phyloP scores from a whole-genome alignment of 2,329 filamentous ascomycete species.

The Cercospora sojina region DNA sequence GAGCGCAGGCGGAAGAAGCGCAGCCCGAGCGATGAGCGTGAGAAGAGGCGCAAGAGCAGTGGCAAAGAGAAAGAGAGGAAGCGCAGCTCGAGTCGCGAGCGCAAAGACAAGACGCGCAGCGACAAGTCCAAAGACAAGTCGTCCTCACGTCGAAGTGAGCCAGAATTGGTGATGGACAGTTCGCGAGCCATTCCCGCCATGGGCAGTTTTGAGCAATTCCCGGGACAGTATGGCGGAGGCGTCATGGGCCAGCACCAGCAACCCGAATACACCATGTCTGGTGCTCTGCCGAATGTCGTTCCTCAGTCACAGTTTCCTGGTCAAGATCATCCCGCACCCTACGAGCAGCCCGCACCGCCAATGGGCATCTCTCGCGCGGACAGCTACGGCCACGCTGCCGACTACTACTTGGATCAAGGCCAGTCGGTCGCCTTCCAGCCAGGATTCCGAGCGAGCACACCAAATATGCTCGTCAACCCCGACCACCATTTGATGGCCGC shows the following conservation, averaged over 20 bases:
- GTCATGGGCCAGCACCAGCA: conserved; percentile 20
- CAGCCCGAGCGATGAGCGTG: conserved; percentile 24
- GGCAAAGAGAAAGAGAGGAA: conserved; percentile 35
- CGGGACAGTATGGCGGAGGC: conserved; percentile 30
- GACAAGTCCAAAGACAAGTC: conserved; percentile 27
- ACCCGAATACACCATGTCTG: conserved; percentile 30
- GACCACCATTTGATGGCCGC: conserved; percentile 58
- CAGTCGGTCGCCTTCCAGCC: conserved; percentile 60
- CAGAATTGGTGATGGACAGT: conserved; percentile 21
- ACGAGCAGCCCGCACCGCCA: conserved; percentile 26
- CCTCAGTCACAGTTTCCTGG: conserved; percentile 55
- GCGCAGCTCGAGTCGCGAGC: conserved; percentile 29
- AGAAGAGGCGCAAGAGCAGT: conserved; percentile 35
- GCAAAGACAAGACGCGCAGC: conserved; percentile 21
- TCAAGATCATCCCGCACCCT: conserved; percentile 50
- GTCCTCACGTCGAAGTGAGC: conserved; percentile 13
- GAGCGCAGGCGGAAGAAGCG: conserved; percentile 32
- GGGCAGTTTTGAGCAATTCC: conserved; percentile 37
- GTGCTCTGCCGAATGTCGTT: conserved; percentile 32
- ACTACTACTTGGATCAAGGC: conserved; percentile 63
- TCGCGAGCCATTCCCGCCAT: conserved; percentile 32
- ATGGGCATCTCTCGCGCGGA: conserved; percentile 36
- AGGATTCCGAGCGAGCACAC: conserved; percentile 55
- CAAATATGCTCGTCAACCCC: conserved; percentile 55
- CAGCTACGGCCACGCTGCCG: conserved; percentile 55